Evolutionary conservation across 2,329 filamentous ascomycete genomes (phyloP).

Genomic region (Colletotrichum abscissum): DNA sequence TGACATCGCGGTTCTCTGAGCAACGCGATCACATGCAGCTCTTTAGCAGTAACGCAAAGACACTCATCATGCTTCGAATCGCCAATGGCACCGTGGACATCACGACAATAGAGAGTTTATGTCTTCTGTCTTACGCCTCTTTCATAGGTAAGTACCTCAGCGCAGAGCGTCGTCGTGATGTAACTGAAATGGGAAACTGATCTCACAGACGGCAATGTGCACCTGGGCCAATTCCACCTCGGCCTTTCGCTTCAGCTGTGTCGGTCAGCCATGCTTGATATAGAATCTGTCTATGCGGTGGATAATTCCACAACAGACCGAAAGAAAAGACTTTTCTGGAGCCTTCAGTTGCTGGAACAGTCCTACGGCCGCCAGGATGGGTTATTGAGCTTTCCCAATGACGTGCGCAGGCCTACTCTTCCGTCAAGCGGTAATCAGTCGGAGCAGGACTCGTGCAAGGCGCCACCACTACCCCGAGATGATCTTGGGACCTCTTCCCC

Average conservation of each 20-base stretch:
- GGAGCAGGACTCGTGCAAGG: constrained; percentile 43
- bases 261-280: constrained; percentile 60
- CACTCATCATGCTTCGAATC: constrained; percentile 59
- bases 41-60: constrained; percentile 53
- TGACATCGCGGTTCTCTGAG: constrained; percentile 52
- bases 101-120: constrained; percentile 61
- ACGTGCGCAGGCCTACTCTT: constrained; percentile 52
- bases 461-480: constrained; percentile 56
- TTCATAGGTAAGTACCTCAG: constrained; percentile 54
- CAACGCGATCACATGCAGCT: constrained; percentile 46
- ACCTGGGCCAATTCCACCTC: constrained; percentile 61
- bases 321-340: constrained; percentile 64
- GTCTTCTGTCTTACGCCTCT: constrained; percentile 59
- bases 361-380: constrained; percentile 60
- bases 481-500: constrained; percentile 53
- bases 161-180: neutral
- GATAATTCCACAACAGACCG: constrained; percentile 52
- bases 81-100: constrained; percentile 62
- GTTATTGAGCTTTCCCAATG: constrained; percentile 53
- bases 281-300: constrained; percentile 50
- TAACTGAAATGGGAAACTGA: constrained; percentile 23
- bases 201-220: constrained; percentile 57
- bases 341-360: constrained; percentile 60
- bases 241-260: constrained; percentile 62
- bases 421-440: constrained; percentile 39